These are phyloP conservation scores for Phytophthora pinifolia DNA, from an alignment of 352 stramenopile species.

Conservation along the genomic window DNA sequence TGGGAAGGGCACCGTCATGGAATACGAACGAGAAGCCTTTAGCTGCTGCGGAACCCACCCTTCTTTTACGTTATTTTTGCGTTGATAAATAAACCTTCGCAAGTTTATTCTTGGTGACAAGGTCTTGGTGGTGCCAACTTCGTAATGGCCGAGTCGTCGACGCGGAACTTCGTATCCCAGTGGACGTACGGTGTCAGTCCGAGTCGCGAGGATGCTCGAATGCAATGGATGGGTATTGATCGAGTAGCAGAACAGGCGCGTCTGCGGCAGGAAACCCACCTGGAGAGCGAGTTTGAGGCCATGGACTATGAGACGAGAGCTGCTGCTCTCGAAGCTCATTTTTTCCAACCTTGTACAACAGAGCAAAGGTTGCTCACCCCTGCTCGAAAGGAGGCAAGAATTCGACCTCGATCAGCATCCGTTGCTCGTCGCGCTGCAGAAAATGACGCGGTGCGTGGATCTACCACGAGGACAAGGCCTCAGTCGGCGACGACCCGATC, in stretches of 20 bases:
- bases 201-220: background rate
- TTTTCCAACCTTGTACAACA: slow-evolving; percentile 7
- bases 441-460: background rate
- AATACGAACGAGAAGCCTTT: no score
- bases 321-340: slow-evolving; percentile 17
- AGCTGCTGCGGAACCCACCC: no score
- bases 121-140: background rate
- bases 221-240: slow-evolving; percentile 29
- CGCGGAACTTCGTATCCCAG: slow-evolving; percentile 32
- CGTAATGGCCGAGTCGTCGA: slow-evolving; percentile 25
- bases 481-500: slow-evolving; percentile 33
- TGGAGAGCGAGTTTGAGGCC: slow-evolving; percentile 12
- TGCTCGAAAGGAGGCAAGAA: slow-evolving; percentile 6
- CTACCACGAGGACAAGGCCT: slow-evolving; percentile 9
- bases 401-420: slow-evolving; percentile 28
- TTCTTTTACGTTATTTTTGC: no score
- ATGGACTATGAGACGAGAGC: slow-evolving; percentile 24
- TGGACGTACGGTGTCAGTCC: slow-evolving; percentile 27
- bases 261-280: slow-evolving; percentile 14
- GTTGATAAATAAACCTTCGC: no score
- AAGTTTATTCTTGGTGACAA: slow-evolving; percentile 19
- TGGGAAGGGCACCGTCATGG: no score
- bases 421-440: slow-evolving; percentile 4
- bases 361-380: no score
- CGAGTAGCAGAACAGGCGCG: slow-evolving; percentile 23